phyloP scores from a whole-genome alignment of 805 yeast genomes.

The Myxozyma lipomycoides region DNA sequence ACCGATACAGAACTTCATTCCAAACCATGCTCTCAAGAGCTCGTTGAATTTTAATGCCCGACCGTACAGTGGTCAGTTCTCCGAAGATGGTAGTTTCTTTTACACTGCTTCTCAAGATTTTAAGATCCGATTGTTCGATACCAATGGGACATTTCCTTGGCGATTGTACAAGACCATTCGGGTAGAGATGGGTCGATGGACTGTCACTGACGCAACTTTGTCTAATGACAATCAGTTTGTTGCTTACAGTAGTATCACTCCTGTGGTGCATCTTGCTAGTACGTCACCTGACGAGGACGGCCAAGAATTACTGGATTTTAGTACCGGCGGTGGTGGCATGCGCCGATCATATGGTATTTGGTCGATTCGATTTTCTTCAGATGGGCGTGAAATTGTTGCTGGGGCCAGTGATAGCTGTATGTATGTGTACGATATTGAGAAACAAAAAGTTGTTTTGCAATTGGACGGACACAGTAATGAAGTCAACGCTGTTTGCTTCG shows the following conservation, averaged over 20 bases:
- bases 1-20: slow-evolving; percentile 16
- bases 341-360: slow-evolving; percentile 24
- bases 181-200: slow-evolving; percentile 30
- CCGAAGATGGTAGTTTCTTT: slow-evolving; percentile 32
- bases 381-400: slow-evolving; percentile 29
- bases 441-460: slow-evolving; percentile 10
- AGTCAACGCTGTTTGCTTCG: slow-evolving; percentile 33
- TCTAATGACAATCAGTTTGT: slow-evolving; percentile 29
- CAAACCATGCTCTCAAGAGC: slow-evolving; percentile 8
- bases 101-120: slow-evolving; percentile 32
- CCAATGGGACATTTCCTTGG: slow-evolving; percentile 25
- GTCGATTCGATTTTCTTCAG: slow-evolving; percentile 31
- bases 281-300: slow-evolving; percentile 24
- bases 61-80: slow-evolving; percentile 34
- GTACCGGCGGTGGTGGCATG: not conserved
- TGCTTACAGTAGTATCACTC: slow-evolving; percentile 29
- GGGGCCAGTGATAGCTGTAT: slow-evolving; percentile 29
- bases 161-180: slow-evolving; percentile 23
- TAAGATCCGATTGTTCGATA: slow-evolving; percentile 29
- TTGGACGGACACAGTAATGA: slow-evolving; percentile 30
- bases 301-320: slow-evolving; percentile 20
- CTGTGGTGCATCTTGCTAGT: slow-evolving; percentile 28
- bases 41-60: slow-evolving; percentile 24
- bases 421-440: slow-evolving; percentile 30
- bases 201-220: slow-evolving; percentile 33